phyloP scores from a whole-genome alignment of 2,329 filamentous ascomycete species.

The Colletotrichum filicis region DNA sequence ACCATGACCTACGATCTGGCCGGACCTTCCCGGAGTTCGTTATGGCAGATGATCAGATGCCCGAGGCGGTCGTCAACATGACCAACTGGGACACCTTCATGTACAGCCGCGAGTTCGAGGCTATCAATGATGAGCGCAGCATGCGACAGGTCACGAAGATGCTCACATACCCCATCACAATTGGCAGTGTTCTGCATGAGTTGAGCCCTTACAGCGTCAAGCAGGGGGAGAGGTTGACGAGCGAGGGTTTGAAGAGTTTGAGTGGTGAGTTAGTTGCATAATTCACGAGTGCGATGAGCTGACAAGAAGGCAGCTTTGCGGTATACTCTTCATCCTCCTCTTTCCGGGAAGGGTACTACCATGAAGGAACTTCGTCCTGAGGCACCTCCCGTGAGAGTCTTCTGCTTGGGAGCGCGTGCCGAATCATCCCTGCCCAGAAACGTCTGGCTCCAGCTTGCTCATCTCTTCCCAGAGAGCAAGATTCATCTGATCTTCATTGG shows the following conservation, averaged over 20 bases:
- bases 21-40: conserved; percentile 94
- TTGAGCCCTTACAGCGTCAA: conserved; percentile 91
- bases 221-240: conserved; percentile 78
- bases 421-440: conserved; percentile 95
- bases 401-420: conserved; percentile 94
- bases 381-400: conserved; percentile 89
- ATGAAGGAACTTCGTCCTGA: conserved; percentile 85
- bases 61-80: conserved; percentile 95
- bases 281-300: background rate
- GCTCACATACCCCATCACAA: conserved; percentile 91
- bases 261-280: conserved; percentile 71
- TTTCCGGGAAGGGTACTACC: conserved; percentile 76
- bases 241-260: conserved; percentile 92
- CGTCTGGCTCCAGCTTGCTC: conserved; percentile 92
- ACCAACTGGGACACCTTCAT: conserved; percentile 98
- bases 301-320: conserved; percentile 73
- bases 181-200: conserved; percentile 93
- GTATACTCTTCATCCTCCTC: conserved; percentile 92
- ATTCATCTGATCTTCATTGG: conserved; percentile 96
- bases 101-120: conserved; percentile 90
- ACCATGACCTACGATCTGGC: conserved; percentile 92
- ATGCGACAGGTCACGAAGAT: conserved; percentile 94
- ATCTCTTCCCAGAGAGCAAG: conserved; percentile 91
- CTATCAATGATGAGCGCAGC: conserved; percentile 88
- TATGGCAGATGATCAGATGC: conserved; percentile 88